Percentiles rank a stretch among this genome's conserved stretches.
Evolutionary conservation across 1,139 yeast genomes (phyloP).

Genomic region (Debaryomyces singareniensis): DNA sequence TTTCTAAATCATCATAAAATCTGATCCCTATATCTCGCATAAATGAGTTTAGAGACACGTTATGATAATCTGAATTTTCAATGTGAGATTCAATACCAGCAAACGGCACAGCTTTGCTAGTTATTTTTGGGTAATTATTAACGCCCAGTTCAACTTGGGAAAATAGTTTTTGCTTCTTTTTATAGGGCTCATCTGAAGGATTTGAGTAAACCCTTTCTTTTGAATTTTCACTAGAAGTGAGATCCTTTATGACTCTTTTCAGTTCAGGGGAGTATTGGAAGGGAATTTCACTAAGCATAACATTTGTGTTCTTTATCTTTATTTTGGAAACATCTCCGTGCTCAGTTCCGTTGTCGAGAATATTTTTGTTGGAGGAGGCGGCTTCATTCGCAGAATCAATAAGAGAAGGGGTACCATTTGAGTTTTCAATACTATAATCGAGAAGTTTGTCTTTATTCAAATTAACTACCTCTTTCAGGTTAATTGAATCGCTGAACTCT

Average conservation of each 20-base stretch:
- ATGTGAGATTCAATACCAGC: slow-evolving; percentile 17
- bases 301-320: background rate
- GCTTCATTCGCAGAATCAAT: background rate
- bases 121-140: background rate
- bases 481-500: too few relatives aligned
- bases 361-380: slow-evolving; percentile 1
- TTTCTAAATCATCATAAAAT: slow-evolving; percentile 47
- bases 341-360: background rate
- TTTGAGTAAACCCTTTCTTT: background rate
- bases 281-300: too few relatives aligned
- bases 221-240: background rate
- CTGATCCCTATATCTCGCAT: slow-evolving; percentile 42
- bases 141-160: background rate
- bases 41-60: slow-evolving; percentile 37
- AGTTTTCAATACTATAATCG: slow-evolving; percentile 10
- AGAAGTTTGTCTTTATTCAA: slow-evolving; percentile 7
- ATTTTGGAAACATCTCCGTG: background rate
- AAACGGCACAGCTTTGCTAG: slow-evolving; percentile 15
- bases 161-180: background rate
- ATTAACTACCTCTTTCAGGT: background rate
- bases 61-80: slow-evolving; percentile 12
- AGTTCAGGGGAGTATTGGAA: too few relatives aligned
- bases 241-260: too few relatives aligned
- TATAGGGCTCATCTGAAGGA: background rate
- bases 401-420: background rate